Conservation (phyloP, 1,139 yeast genomes). For the Pichia norvegensis region DNA sequence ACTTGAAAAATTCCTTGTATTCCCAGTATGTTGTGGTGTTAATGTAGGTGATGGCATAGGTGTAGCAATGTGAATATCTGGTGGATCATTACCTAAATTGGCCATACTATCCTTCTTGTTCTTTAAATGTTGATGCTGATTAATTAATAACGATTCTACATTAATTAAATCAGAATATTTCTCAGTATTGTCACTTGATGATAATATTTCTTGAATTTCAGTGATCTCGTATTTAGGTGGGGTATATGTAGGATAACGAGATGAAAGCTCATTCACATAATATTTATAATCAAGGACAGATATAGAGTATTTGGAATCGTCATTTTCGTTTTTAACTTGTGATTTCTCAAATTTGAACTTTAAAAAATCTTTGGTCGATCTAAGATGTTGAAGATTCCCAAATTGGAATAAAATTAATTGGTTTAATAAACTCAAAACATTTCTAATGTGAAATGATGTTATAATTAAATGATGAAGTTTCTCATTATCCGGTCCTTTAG, state of each 20-base stretch:
- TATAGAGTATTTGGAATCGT: conserved; percentile 15
- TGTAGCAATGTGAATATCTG: conserved; percentile 67
- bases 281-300: conserved; percentile 78
- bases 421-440: conserved; percentile 49
- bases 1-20: conserved; percentile 27
- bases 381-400: conserved; percentile 46
- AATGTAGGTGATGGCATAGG: conserved; percentile 83
- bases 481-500: conserved; percentile 7
- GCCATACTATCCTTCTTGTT: conserved; percentile 4
- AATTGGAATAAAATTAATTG: conserved; percentile 55
- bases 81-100: conserved; percentile 30
- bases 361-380: conserved; percentile 44
- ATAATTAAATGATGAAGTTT: conserved; percentile 7
- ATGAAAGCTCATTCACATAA: conserved; percentile 63
- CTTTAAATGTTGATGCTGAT: conserved; percentile 25
- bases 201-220: conserved; percentile 39
- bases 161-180: conserved; percentile 31
- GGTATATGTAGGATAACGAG: conserved; percentile 66
- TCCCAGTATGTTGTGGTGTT: conserved; percentile 40
- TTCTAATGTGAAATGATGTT: conserved; percentile 37
- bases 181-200: conserved; percentile 16
- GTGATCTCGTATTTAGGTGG: conserved; percentile 44
- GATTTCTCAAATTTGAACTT: conserved; percentile 23
- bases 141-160: conserved; percentile 36
- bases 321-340: conserved; percentile 4